phyloP scores from a whole-genome alignment of 1,139 yeast species.

The Protomyces inundatus region DNA sequence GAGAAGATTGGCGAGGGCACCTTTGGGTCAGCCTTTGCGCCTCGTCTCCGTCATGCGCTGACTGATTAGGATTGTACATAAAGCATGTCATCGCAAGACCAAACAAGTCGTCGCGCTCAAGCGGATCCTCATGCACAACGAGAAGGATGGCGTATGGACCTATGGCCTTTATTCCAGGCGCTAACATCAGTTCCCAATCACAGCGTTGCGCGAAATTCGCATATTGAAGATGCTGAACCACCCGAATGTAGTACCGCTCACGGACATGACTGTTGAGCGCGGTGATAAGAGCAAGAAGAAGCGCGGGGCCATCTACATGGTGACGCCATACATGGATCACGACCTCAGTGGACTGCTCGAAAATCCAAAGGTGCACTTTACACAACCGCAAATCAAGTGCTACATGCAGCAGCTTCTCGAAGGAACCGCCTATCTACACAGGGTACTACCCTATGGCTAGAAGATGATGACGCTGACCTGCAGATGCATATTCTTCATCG shows the following conservation, averaged over 20 bases:
- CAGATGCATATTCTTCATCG: conserved; percentile 62
- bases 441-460: conserved; percentile 33
- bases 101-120: conserved; percentile 74
- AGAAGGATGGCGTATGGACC: conserved; percentile 58
- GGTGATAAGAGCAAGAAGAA: conserved; percentile 36
- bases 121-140: conserved; percentile 73
- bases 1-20: conserved; percentile 90
- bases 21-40: conserved; percentile 51
- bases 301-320: conserved; percentile 62
- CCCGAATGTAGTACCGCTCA: conserved; percentile 63
- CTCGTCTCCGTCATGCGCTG: background rate
- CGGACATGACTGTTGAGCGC: conserved; percentile 76
- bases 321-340: conserved; percentile 87
- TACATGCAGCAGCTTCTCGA: conserved; percentile 69
- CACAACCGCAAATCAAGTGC: conserved; percentile 71
- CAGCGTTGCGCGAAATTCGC: conserved; percentile 88
- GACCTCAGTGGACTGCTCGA: conserved; percentile 90
- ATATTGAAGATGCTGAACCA: conserved; percentile 70
- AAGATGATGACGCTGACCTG: conserved; percentile 2
- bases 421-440: conserved; percentile 81
- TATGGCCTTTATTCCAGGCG: background rate
- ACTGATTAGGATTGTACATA: conserved; percentile 52
- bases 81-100: conserved; percentile 53
- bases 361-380: conserved; percentile 63
- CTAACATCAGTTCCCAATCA: conserved; percentile 61